Evolutionary conservation across 1,139 yeast genomes (phyloP).

Genomic region (Saccharomyces hybrid): DNA sequence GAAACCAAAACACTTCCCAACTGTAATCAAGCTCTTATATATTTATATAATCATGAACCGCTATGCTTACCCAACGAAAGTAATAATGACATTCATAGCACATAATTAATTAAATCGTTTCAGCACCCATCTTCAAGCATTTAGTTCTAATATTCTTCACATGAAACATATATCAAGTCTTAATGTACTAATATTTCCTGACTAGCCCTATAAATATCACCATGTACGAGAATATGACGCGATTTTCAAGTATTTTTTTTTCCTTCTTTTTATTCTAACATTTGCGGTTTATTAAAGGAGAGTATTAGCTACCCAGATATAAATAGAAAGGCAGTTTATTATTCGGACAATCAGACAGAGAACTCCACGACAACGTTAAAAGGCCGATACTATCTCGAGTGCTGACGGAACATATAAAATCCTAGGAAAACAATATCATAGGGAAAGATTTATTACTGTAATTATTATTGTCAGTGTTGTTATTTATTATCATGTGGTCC

Average conservation of each 20-base stretch:
- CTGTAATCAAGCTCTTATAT: background rate
- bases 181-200: background rate
- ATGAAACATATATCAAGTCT: background rate
- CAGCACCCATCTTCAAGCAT: background rate
- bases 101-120: background rate
- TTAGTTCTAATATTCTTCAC: background rate
- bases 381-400: background rate
- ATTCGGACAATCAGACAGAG: background rate
- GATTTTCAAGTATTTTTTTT: background rate
- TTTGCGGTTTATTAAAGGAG: background rate
- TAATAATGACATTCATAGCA: background rate
- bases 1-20: background rate
- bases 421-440: background rate
- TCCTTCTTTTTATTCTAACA: background rate
- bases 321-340: background rate
- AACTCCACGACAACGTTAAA: background rate
- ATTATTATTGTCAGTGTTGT: background rate
- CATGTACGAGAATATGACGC: background rate
- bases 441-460: background rate
- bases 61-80: background rate
- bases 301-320: background rate
- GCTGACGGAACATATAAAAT: background rate
- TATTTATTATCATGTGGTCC: background rate
- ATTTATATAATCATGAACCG: background rate
- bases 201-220: background rate